phyloP scores from a whole-genome alignment of 306 rosid species.

The Purshia tridentata region DNA sequence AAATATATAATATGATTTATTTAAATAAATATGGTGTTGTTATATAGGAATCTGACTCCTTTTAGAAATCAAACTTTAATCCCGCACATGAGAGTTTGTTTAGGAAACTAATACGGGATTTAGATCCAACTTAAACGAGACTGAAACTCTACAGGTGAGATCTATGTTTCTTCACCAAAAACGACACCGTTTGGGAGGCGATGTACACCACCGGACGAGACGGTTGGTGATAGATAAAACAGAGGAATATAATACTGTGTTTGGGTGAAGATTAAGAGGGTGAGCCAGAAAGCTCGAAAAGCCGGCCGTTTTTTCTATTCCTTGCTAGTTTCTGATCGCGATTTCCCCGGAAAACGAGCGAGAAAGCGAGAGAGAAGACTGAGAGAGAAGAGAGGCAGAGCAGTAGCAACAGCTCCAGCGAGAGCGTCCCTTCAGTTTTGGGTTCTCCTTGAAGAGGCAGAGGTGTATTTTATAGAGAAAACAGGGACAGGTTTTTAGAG shows the following conservation, averaged over 20 bases:
- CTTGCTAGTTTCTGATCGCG: neutral
- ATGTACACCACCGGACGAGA: too few relatives aligned
- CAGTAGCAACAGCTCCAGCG: neutral
- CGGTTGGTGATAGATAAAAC: too few relatives aligned
- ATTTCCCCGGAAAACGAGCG: conserved; percentile 22
- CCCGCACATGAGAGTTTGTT: neutral
- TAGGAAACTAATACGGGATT: neutral
- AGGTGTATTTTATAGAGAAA: conserved; percentile 46
- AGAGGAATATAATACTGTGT: too few relatives aligned
- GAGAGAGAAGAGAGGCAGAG: neutral
- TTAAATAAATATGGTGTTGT: neutral
- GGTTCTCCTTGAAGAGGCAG: conserved; percentile 35
- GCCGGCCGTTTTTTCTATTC: neutral
- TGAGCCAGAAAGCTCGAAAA: neutral
- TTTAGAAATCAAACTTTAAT: neutral
- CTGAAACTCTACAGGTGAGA: conserved; percentile 10
- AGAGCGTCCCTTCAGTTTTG: conserved; percentile 7
- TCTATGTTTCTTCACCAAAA: neutral
- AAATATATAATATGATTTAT: neutral
- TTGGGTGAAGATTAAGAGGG: too few relatives aligned
- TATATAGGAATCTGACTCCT: neutral
- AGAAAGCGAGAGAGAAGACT: conserved; percentile 12
- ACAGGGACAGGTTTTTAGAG: conserved; percentile 4
- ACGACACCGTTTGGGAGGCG: conserved; percentile 6
- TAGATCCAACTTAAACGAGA: conserved; percentile 10